Evolutionary conservation across 768 basidiomycete species (phyloP).

Genomic region (Russula foetens): DNA sequence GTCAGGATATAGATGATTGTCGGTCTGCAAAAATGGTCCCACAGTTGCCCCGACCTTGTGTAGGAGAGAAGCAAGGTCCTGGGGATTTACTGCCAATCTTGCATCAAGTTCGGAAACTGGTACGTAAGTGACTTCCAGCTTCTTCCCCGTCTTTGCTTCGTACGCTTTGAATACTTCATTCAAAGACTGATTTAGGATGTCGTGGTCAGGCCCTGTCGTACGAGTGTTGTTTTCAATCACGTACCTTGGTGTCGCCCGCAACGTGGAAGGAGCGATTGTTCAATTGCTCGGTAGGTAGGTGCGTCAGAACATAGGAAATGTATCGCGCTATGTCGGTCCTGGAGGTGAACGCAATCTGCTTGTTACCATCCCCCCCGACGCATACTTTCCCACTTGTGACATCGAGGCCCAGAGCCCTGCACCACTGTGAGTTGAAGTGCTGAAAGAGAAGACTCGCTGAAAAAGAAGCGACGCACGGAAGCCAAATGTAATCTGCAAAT

Average conservation of each 20-base stretch:
- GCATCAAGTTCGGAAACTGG: too few relatives aligned
- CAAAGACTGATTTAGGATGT: slow-evolving; percentile 1
- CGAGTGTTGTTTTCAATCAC: too few relatives aligned
- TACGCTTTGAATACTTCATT: slow-evolving; percentile 20
- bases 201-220: background rate
- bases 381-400: slow-evolving; percentile 9
- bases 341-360: slow-evolving; percentile 14
- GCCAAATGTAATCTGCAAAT: slow-evolving; percentile 4
- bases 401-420: slow-evolving; percentile 3
- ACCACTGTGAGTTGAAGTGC: background rate
- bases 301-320: slow-evolving; percentile 15
- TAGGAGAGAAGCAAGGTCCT: too few relatives aligned
- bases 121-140: slow-evolving; percentile 13
- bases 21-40: background rate
- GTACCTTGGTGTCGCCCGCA: slow-evolving; percentile 6
- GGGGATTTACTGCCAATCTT: too few relatives aligned
- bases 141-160: slow-evolving; percentile 16
- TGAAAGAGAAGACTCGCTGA: background rate
- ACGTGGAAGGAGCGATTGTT: background rate
- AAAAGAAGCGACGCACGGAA: background rate
- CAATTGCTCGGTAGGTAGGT: too few relatives aligned
- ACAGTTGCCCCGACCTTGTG: slow-evolving; percentile 10
- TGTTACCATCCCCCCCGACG: slow-evolving; percentile 15
- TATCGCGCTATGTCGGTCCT: slow-evolving; percentile 13
- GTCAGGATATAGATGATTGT: slow-evolving; percentile 16